These are phyloP conservation scores for Fimicolochytrium jonesii DNA, from an alignment of 192 early-diverging fungal genomes.

Conservation along the genomic window DNA sequence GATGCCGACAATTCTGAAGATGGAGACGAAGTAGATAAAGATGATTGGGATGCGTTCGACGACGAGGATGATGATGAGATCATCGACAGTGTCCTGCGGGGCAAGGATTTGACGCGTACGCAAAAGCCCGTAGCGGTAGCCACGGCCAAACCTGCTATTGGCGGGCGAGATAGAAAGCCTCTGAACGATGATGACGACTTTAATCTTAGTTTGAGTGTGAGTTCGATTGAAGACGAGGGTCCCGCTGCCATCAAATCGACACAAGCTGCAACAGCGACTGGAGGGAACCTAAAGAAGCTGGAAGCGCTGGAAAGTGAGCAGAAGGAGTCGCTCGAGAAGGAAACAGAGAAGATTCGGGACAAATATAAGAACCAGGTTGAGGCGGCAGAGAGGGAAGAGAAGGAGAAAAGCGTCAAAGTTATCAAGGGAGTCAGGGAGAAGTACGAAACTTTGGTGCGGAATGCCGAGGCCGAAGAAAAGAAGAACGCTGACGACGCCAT, in stretches of 20 bases:
- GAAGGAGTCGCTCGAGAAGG: slow-evolving; percentile 2
- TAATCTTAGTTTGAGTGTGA: neutral
- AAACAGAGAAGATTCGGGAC: slow-evolving; percentile 4
- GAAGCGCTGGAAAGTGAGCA: slow-evolving; percentile 4
- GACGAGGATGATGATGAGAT: slow-evolving; percentile 13
- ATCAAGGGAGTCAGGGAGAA: neutral
- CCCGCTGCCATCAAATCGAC: too few relatives aligned
- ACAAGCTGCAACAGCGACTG: neutral
- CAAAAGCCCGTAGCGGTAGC: neutral
- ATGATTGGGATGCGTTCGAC: slow-evolving; percentile 16
- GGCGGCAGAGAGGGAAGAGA: neutral
- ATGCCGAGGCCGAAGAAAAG: neutral
- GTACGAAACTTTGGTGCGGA: neutral
- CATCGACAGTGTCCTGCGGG: slow-evolving; percentile 1
- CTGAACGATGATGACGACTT: slow-evolving; percentile 17
- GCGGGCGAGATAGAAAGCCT: neutral
- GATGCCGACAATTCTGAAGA: slow-evolving; percentile 1
- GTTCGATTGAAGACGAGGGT: neutral
- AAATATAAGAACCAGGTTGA: slow-evolving; percentile 5
- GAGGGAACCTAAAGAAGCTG: slow-evolving; percentile 11
- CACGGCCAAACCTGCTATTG: neutral
- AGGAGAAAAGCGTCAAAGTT: slow-evolving; percentile 11
- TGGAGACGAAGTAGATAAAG: neutral
- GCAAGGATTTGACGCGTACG: neutral
- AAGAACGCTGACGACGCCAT: neutral